phyloP scores from a whole-genome alignment of 805 yeast genomes.

The Saccharomycopsis selenospora region DNA sequence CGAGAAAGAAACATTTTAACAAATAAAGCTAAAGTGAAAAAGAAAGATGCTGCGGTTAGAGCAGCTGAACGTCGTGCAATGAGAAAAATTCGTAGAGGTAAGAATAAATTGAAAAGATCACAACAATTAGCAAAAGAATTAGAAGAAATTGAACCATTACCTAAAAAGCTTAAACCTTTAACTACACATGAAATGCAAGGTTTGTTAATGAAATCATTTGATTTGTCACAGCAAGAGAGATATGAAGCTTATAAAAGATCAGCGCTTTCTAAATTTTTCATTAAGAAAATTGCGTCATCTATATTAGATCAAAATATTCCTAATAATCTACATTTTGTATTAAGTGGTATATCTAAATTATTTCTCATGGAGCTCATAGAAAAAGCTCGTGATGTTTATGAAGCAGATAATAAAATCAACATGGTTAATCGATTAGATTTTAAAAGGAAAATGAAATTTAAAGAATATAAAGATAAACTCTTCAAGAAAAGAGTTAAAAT shows the following conservation, averaged over 20 bases:
- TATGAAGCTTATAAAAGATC: constrained; percentile 20
- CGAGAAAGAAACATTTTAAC: constrained; percentile 6
- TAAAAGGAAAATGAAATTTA: constrained; percentile 10
- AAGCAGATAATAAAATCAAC: constrained; percentile 10
- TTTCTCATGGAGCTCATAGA: constrained; percentile 20
- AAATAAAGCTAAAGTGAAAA: constrained; percentile 13
- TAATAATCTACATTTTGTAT: constrained; percentile 11
- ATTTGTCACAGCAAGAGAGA: constrained; percentile 12
- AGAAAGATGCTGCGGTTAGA: constrained; percentile 13
- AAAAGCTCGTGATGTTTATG: constrained; percentile 20
- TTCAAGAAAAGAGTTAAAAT: neutral
- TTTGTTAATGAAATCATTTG: constrained; percentile 17
- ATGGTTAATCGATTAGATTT: constrained; percentile 7
- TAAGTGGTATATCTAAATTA: constrained; percentile 20
- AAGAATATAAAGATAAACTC: constrained; percentile 6
- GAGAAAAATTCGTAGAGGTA: neutral
- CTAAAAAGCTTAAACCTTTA: constrained; percentile 8
- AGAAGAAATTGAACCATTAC: constrained; percentile 11
- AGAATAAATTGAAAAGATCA: neutral
- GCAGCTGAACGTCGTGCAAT: neutral
- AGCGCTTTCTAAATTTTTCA: constrained; percentile 9
- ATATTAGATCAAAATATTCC: constrained; percentile 17
- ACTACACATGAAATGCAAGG: constrained; percentile 18
- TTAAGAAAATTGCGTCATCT: constrained; percentile 17
- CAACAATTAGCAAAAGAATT: constrained; percentile 3